Percentiles rank a stretch among this genome's conserved stretches.
Evolutionary conservation across 2,329 filamentous ascomycete species (phyloP).

Genomic region (Verticillium klebahnii): DNA sequence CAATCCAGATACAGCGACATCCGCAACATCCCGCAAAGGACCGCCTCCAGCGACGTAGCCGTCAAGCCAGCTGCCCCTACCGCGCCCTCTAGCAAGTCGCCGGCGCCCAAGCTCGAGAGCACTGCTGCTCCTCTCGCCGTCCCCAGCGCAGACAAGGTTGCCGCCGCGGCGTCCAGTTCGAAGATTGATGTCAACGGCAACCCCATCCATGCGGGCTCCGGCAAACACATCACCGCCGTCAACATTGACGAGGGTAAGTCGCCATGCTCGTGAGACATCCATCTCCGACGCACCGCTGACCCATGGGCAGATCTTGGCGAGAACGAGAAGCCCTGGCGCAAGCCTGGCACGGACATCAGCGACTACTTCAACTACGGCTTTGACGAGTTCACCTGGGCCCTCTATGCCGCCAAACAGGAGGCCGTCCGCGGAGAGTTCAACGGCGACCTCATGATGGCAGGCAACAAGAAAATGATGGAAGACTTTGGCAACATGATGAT

Average conservation of each 20-base stretch:
- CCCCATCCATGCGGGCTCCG: slow-evolving; percentile 71
- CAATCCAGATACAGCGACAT: slow-evolving; percentile 62
- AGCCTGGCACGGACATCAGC: slow-evolving; percentile 87
- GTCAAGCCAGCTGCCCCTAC: slow-evolving; percentile 34
- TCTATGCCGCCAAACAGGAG: slow-evolving; percentile 88
- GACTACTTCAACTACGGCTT: slow-evolving; percentile 99
- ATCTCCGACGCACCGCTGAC: not conserved
- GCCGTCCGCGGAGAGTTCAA: slow-evolving; percentile 70
- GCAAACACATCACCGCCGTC: slow-evolving; percentile 74
- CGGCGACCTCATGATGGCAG: slow-evolving; percentile 57
- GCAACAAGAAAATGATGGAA: slow-evolving; percentile 75
- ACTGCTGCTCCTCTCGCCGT: slow-evolving; percentile 19
- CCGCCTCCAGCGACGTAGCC: slow-evolving; percentile 45
- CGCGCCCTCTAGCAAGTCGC: slow-evolving; percentile 36
- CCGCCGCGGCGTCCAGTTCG: slow-evolving; percentile 68
- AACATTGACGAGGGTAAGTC: slow-evolving; percentile 63
- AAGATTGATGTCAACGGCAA: slow-evolving; percentile 81
- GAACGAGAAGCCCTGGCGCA: slow-evolving; percentile 91
- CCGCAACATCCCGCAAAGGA: slow-evolving; percentile 58
- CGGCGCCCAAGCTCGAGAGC: slow-evolving; percentile 24
- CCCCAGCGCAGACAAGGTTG: slow-evolving; percentile 48
- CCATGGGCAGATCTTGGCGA: slow-evolving; percentile 55
- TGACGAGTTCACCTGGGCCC: slow-evolving; percentile 96
- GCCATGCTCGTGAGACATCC: not conserved
- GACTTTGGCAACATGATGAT: slow-evolving; percentile 67